Evolutionary conservation across 768 basidiomycete species (phyloP), one percentile per base, ranked within the genome.

Genomic region (Termitomyces sp.): DNA sequence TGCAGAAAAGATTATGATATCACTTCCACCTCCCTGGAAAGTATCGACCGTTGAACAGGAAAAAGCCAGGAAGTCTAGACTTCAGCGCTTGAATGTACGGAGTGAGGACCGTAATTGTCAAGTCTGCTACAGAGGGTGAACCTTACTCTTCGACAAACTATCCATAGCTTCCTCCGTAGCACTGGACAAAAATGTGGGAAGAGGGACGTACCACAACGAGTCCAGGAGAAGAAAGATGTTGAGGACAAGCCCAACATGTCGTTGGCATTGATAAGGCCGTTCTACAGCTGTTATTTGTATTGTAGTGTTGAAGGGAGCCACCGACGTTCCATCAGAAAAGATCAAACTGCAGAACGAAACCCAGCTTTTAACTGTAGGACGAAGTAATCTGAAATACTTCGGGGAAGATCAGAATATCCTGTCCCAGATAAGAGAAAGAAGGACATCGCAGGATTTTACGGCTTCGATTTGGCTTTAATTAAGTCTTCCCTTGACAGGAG

Each of bases 1-100:
- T 4, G 83, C 80, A 0, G 83, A 81, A 64, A 86, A 85, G 26
- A 89, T 77, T 45, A 88, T 75, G 48, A 88, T 75, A 59, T 88
- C 86, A 26, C 80, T 82, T 64, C 87, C 86, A 35, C 85, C 74
- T 14, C 85, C 85, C 65, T 88, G 86, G 64, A 86, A 88, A 0
- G 83, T 80, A 63, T 86, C 83, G 36, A 86, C 75, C 0, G 84
- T 86, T 38, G 75, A 80, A 46, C 71, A 73, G 6, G 71, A 64
- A 26, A 74, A 72, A 66, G 16, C 70, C 65, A 10, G 74, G 73
- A 5, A 81, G 68, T 2, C 66, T 67, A 22, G 73, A 65, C 24
- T 77, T 75, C 4, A 87, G 72, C 0, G 76, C 70, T 38, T 74
- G 68, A 22, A 81, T 72, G 65, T 87, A 87, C 0, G 84, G 87